A percentile compares a stretch with the other conserved stretches of the same genome.
Conservation (phyloP, 2,329 filamentous ascomycete genomes). For the Trichophyton mentagrophytes region DNA sequence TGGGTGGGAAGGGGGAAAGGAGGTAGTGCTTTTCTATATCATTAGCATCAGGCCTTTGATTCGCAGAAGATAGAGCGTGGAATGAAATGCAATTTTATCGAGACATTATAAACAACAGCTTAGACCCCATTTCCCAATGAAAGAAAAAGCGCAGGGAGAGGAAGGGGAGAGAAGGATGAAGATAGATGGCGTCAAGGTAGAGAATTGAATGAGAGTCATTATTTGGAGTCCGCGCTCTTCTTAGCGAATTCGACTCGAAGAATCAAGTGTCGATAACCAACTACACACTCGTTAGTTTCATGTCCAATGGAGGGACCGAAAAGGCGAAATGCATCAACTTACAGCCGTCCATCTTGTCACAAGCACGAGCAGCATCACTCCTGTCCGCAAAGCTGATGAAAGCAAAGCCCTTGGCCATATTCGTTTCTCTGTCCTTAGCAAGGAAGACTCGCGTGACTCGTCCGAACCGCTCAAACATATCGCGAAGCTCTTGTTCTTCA, state of each 20-base stretch:
- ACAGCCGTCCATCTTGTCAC: slow-evolving; percentile 95
- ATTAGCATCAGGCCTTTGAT: slow-evolving; percentile 1
- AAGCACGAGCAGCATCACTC: slow-evolving; percentile 77
- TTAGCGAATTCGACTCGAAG: slow-evolving; percentile 42
- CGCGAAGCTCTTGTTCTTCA: slow-evolving; percentile 86
- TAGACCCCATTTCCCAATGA: slow-evolving; percentile 2
- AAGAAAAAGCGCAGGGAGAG: slow-evolving; percentile 1
- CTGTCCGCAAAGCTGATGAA: slow-evolving; percentile 96
- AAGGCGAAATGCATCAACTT: slow-evolving; percentile 24
- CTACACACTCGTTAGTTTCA: slow-evolving; percentile 19
- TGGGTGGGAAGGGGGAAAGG: neutral
- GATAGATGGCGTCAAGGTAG: neutral
- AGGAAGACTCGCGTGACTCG: slow-evolving; percentile 95
- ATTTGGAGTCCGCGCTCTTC: slow-evolving; percentile 20
- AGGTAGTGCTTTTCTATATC: neutral
- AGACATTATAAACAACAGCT: slow-evolving; percentile 10
- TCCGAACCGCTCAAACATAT: slow-evolving; percentile 96
- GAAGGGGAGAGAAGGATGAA: neutral
- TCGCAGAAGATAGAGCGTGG: neutral
- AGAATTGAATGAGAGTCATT: neutral
- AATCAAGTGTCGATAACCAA: slow-evolving; percentile 42
- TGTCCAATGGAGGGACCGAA: neutral
- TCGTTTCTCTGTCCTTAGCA: slow-evolving; percentile 94
- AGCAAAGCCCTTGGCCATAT: slow-evolving; percentile 92
- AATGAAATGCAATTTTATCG: slow-evolving; percentile 8